These are phyloP conservation scores for Pestalotiopsis sp. DNA, from an alignment of 2,329 filamentous ascomycete genomes.

Conservation along the genomic window DNA sequence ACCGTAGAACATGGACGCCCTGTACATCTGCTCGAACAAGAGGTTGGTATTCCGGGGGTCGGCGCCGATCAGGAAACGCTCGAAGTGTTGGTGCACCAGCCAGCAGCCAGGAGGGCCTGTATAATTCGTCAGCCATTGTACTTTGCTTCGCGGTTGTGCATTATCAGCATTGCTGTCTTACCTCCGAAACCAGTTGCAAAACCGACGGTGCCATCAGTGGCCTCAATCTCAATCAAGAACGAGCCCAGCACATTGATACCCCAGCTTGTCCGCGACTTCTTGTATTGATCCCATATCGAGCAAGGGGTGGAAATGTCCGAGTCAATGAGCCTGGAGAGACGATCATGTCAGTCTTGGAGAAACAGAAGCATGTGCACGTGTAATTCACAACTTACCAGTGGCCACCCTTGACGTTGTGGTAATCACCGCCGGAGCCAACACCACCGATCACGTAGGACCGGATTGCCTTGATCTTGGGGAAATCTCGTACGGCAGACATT, in stretches of 20 bases:
- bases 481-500: slow-evolving; percentile 57
- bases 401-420: slow-evolving; percentile 85
- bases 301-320: slow-evolving; percentile 91
- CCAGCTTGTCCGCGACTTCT: slow-evolving; percentile 86
- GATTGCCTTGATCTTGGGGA: slow-evolving; percentile 77
- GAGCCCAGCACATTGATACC: slow-evolving; percentile 95
- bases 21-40: slow-evolving; percentile 96
- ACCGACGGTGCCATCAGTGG: slow-evolving; percentile 86
- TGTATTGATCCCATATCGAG: slow-evolving; percentile 86
- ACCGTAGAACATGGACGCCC: slow-evolving; percentile 94
- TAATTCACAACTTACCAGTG: slow-evolving; percentile 56
- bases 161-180: slow-evolving; percentile 28
- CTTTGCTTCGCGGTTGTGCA: background rate
- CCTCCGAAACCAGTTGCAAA: slow-evolving; percentile 93
- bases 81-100: slow-evolving; percentile 92
- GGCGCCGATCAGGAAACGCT: slow-evolving; percentile 85
- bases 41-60: slow-evolving; percentile 91
- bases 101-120: slow-evolving; percentile 85
- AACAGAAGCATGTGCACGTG: background rate
- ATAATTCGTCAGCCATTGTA: background rate
- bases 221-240: slow-evolving; percentile 88
- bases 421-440: slow-evolving; percentile 67
- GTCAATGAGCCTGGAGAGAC: slow-evolving; percentile 76
- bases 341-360: background rate
- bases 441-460: slow-evolving; percentile 74